phyloP scores from a whole-genome alignment of 768 basidiomycete species.

The Podaxis mareebaensis region DNA sequence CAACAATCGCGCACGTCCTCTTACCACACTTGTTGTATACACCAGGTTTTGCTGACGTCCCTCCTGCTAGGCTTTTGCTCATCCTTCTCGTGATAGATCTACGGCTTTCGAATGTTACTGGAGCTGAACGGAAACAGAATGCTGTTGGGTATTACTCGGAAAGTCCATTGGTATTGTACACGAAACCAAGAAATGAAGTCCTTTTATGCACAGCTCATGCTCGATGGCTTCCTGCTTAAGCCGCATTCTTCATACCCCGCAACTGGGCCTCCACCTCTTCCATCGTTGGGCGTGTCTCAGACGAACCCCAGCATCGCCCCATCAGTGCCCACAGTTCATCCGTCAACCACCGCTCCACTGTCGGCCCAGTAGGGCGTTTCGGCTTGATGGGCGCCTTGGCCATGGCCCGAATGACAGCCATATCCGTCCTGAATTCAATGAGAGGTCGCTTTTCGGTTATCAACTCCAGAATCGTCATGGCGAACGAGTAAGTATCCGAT shows the following conservation, averaged over 20 bases:
- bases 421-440: constrained; percentile 47
- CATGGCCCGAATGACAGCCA: constrained; percentile 49
- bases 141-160: background rate
- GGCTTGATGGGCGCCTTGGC: constrained; percentile 31
- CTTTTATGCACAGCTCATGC: background rate
- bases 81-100: too few relatives aligned
- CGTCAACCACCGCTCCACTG: constrained; percentile 37
- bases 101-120: too few relatives aligned
- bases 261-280: constrained; percentile 30
- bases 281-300: constrained; percentile 42
- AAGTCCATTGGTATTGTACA: background rate
- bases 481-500: constrained; percentile 58
- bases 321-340: constrained; percentile 50
- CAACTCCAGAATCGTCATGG: constrained; percentile 62
- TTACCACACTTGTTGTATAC: too few relatives aligned
- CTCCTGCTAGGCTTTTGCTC: too few relatives aligned
- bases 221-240: background rate
- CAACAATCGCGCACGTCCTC: too few relatives aligned
- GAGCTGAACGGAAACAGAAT: too few relatives aligned
- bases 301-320: constrained; percentile 46
- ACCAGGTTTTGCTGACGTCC: too few relatives aligned
- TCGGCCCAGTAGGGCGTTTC: constrained; percentile 38
- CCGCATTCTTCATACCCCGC: background rate
- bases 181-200: background rate
- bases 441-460: constrained; percentile 55